These are phyloP conservation scores for Aspergillus egyptiacus DNA, from an alignment of 495 filamentous ascomycete species.

Conservation along the genomic window DNA sequence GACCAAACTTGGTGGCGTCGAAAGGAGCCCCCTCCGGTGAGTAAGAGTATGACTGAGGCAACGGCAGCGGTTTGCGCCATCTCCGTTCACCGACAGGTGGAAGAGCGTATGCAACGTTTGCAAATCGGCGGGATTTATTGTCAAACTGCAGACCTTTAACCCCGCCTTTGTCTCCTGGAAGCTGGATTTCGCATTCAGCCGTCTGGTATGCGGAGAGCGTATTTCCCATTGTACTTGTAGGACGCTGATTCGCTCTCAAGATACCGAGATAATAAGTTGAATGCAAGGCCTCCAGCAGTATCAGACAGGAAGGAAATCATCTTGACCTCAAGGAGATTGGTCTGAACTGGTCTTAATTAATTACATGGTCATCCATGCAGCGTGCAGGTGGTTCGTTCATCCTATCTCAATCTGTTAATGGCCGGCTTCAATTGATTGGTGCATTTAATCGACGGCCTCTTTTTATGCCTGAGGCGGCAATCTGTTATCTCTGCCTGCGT, in stretches of 20 bases:
- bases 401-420: neutral
- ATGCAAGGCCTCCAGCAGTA: neutral
- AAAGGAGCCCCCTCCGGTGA: constrained; percentile 17
- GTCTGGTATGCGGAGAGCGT: constrained; percentile 7
- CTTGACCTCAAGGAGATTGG: neutral
- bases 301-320: neutral
- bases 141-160: constrained; percentile 23
- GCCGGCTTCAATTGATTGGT: constrained; percentile 8
- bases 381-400: no score
- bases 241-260: neutral
- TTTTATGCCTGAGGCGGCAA: neutral
- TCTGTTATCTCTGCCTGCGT: neutral
- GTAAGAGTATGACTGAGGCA: constrained; percentile 34
- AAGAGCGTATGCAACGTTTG: constrained; percentile 42
- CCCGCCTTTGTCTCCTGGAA: neutral
- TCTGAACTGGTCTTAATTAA: no score
- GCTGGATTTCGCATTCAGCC: constrained; percentile 6
- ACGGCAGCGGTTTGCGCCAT: constrained; percentile 37
- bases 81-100: constrained; percentile 37
- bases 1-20: constrained; percentile 40
- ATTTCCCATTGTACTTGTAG: constrained; percentile 9
- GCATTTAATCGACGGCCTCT: constrained; percentile 9
- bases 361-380: no score
- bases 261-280: neutral
- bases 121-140: constrained; percentile 28